These are phyloP conservation scores for Pseudogymnoascus destructans DNA, from an alignment of 2,329 filamentous ascomycete species.

Conservation along the genomic window DNA sequence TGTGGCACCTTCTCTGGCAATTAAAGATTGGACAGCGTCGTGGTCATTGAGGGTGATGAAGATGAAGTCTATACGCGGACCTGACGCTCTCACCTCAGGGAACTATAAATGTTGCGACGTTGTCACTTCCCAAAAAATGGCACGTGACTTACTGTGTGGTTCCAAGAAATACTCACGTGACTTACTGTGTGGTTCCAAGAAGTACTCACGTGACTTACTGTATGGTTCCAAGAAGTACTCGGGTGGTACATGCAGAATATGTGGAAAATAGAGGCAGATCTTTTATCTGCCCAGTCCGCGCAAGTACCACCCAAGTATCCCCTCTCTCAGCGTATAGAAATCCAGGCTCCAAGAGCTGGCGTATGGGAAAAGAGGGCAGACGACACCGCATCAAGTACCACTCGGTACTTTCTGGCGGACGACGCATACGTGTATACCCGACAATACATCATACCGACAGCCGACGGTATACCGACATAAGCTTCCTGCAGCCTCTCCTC, in stretches of 20 bases:
- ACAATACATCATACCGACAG: conserved; percentile 2
- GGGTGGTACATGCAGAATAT: not conserved
- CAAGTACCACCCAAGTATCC: not conserved
- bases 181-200: too few species aligned
- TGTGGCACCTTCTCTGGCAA: not conserved
- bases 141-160: too few species aligned
- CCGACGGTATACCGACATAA: conserved; percentile 1
- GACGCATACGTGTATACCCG: not conserved
- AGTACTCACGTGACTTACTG: too few species aligned
- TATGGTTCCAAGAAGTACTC: not conserved
- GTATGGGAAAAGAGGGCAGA: not conserved
- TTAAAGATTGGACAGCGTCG: not conserved
- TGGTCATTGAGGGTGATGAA: not conserved
- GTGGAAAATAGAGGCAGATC: not conserved
- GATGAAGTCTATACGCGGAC: not conserved
- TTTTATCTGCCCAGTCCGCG: not conserved
- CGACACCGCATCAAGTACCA: not conserved
- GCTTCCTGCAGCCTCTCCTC: not conserved
- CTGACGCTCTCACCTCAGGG: not conserved
- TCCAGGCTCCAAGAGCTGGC: not conserved
- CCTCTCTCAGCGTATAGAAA: not conserved
- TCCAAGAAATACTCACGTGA: too few species aligned
- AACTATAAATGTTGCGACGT: not conserved
- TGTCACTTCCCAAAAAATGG: not conserved
- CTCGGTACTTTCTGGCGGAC: not conserved